Conservation (phyloP, 2,329 filamentous ascomycete species). For the Arthrobotrys sphaeroides region DNA sequence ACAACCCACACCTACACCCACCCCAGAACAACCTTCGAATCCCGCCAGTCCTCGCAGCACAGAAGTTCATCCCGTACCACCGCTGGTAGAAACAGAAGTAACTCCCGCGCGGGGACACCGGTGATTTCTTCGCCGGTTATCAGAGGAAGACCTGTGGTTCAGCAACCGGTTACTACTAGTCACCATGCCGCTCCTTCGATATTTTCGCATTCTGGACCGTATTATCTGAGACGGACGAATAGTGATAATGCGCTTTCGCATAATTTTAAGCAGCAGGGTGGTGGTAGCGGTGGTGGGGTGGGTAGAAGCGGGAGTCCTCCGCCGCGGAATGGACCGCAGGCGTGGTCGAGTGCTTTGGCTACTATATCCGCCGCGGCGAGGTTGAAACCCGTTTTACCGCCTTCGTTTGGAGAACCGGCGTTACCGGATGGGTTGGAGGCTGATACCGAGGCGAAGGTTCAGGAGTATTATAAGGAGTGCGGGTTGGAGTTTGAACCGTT, state of each 20-base stretch:
- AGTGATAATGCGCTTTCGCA: slow-evolving; percentile 46
- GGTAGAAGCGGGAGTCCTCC: not conserved
- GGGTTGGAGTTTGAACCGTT: slow-evolving; percentile 41
- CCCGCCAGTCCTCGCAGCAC: slow-evolving; percentile 33
- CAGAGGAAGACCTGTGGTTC: slow-evolving; percentile 17
- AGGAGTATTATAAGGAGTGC: slow-evolving; percentile 46
- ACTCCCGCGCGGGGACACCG: slow-evolving; percentile 34
- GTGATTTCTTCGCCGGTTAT: not conserved
- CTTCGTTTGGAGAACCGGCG: slow-evolving; percentile 30
- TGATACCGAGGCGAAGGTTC: slow-evolving; percentile 27
- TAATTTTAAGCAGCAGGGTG: slow-evolving; percentile 16
- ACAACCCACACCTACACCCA: slow-evolving; percentile 16
- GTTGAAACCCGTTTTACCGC: slow-evolving; percentile 43
- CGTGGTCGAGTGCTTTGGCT: slow-evolving; percentile 25
- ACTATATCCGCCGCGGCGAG: slow-evolving; percentile 30
- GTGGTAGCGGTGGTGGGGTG: not conserved
- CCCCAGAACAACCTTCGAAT: slow-evolving; percentile 41
- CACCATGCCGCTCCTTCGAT: slow-evolving; percentile 21
- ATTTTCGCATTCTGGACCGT: slow-evolving; percentile 42
- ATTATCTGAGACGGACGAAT: slow-evolving; percentile 36
- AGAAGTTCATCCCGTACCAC: slow-evolving; percentile 21
- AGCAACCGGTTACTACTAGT: not conserved
- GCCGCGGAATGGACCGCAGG: not conserved
- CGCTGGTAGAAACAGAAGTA: slow-evolving; percentile 39
- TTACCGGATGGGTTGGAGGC: slow-evolving; percentile 31